These are phyloP conservation scores for Blastocystis hominis DNA, from an alignment of 352 stramenopile genomes.

Conservation along the genomic window DNA sequence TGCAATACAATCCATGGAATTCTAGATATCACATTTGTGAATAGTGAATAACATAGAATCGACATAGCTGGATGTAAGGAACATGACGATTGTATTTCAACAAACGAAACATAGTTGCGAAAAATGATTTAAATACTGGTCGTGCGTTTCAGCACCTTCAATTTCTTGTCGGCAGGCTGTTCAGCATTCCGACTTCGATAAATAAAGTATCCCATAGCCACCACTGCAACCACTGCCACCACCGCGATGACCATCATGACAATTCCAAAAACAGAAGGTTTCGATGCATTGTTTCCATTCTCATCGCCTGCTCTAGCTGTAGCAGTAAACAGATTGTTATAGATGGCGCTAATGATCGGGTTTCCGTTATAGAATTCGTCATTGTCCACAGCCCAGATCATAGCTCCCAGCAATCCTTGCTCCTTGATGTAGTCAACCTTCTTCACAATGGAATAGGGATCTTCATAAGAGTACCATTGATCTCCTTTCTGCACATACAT, in stretches of 20 bases:
- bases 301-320: background rate
- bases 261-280: background rate
- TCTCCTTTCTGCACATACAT: slow-evolving; percentile 50
- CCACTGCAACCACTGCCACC: background rate
- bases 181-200: too few species aligned
- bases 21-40: too few species aligned
- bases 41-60: too few species aligned
- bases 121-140: too few species aligned
- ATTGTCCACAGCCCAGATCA: slow-evolving; percentile 50
- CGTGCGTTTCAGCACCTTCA: too few species aligned
- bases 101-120: too few species aligned
- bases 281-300: background rate
- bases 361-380: slow-evolving; percentile 50
- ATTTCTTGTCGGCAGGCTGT: too few species aligned
- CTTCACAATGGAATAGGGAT: slow-evolving; percentile 7
- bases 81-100: too few species aligned
- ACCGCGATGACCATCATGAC: background rate
- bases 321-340: background rate
- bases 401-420: slow-evolving; percentile 2
- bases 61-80: too few species aligned
- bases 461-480: slow-evolving; percentile 46
- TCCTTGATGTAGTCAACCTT: slow-evolving; percentile 45
- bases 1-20: too few species aligned
- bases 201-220: too few species aligned
- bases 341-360: slow-evolving; percentile 13